Base-by-base conservation (phyloP, 495 filamentous ascomycete genomes). In the Lindgomyces ingoldianus region DNA sequence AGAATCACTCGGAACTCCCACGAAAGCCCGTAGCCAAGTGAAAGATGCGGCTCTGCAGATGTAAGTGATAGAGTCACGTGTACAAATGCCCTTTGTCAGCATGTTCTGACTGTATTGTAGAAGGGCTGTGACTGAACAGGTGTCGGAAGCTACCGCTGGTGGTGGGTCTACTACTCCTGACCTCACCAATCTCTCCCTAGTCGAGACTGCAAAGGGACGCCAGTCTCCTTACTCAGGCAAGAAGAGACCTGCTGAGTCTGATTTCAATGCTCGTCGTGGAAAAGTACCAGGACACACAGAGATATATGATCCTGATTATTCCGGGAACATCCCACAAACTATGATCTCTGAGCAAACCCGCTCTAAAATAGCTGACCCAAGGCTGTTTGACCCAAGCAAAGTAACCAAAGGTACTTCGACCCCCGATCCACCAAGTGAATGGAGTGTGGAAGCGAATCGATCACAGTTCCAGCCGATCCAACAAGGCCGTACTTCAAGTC, bases 391-490 rank as follows among this genome's bases (percentile, higher is more conserved):
- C 25, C 62, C 62, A 21, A 50, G 22, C 19, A 30, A 67, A 33
- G 44, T 8, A 30, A 30, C 63, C 46, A 49, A 44, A 33, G 54
- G 53, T 11, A 47, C 19, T 45, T 33, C 46, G 1, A 51, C 19
- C 27, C 54, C 47, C 1, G 62, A 70, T 44, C 63, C 58, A 0
- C 52, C 68, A n/a, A 67, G 63, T 27, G 68, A 70, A 29, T 70
- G 68, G 68, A 59, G 51, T 22, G 59, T 70, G 1, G 68, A 67
- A 52, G 68, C 59, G 12, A 67, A 66, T 27, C 33, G 53, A 48
- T 62, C 62, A 11, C 57, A 66, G 21, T 44, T 67, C 54, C 63
- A 64, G 16, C 1, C 55, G 9, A 30, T 50, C n/a, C 41, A 56
- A 2, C 27, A 39, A 6, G 30, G 39, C 4, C 60, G 56, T 2